These are phyloP conservation scores for Symmetrospora coprosmae DNA, from an alignment of 768 basidiomycete genomes.

Conservation along the genomic window DNA sequence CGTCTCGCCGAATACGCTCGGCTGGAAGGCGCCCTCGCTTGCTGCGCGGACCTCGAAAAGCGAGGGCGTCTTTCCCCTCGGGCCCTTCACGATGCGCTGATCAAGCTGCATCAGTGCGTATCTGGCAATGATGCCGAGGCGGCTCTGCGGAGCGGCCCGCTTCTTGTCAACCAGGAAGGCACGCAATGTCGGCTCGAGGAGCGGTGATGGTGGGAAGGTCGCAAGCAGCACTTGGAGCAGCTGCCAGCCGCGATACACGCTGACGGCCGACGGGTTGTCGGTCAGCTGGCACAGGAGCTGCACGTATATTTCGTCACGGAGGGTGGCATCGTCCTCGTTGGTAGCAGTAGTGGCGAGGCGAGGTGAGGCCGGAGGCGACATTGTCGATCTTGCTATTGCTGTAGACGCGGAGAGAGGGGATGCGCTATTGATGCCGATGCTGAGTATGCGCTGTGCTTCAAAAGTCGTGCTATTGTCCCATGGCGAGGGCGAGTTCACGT, in stretches of 20 bases:
- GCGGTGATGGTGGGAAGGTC: slow-evolving; percentile 10
- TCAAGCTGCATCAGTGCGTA: slow-evolving; percentile 13
- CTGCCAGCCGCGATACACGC: slow-evolving; percentile 17
- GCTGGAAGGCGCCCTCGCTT: slow-evolving; percentile 14
- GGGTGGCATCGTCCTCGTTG: too few species aligned
- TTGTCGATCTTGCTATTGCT: too few species aligned
- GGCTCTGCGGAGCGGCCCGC: background rate
- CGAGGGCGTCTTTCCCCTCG: background rate
- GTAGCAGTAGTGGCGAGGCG: too few species aligned
- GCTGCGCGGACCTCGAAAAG: slow-evolving; percentile 8
- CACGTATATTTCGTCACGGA: slow-evolving; percentile 18
- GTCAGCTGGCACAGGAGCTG: slow-evolving; percentile 12
- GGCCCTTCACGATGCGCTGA: background rate
- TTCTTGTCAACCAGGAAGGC: background rate
- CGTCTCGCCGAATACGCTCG: slow-evolving; percentile 18
- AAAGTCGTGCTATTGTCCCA: slow-evolving; percentile 4
- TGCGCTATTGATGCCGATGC: background rate
- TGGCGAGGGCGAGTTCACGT: background rate
- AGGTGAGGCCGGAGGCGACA: too few species aligned
- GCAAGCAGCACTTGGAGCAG: slow-evolving; percentile 4
- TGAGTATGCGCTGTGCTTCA: slow-evolving; percentile 12
- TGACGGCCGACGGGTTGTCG: slow-evolving; percentile 15
- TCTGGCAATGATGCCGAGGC: slow-evolving; percentile 13
- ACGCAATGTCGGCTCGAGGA: slow-evolving; percentile 2
- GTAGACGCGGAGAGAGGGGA: too few species aligned